Percentiles rank a stretch among this genome's conserved stretches.
phyloP scores from a whole-genome alignment of 352 stramenopile genomes.

The Globisporangium takayamanum region DNA sequence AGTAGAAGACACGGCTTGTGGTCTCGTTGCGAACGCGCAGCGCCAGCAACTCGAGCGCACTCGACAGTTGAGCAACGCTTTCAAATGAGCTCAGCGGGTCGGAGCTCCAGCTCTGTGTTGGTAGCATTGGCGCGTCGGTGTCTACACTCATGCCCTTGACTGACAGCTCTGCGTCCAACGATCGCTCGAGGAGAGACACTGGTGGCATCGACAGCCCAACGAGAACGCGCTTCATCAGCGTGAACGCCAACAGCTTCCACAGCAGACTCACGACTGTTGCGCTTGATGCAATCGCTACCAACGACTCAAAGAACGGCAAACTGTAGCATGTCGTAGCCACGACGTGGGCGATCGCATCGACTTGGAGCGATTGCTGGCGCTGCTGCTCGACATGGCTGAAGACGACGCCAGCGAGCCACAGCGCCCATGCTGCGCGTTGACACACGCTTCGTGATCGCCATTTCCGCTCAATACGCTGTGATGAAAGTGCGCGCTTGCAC shows the following conservation, averaged over 20 bases:
- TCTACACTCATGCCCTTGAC: not conserved
- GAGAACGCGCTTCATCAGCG: slow-evolving; percentile 17
- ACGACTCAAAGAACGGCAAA: slow-evolving; percentile 21
- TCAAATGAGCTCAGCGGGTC: slow-evolving; percentile 4
- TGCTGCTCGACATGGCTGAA: slow-evolving; percentile 6
- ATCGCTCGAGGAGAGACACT: not conserved
- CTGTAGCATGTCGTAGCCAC: slow-evolving; percentile 14
- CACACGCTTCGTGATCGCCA: not conserved
- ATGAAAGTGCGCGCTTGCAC: not conserved
- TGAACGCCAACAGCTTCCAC: slow-evolving; percentile 29
- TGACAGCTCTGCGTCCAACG: too few relatives aligned
- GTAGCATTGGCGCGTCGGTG: not conserved
- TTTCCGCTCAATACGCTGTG: not conserved
- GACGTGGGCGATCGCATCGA: not conserved
- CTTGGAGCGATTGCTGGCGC: not conserved
- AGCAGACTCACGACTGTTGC: slow-evolving; percentile 1
- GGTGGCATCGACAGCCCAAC: not conserved
- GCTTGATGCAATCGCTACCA: slow-evolving; percentile 17
- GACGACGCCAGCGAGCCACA: slow-evolving; percentile 26
- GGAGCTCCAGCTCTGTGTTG: slow-evolving; percentile 1
- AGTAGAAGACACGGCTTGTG: slow-evolving; percentile 21
- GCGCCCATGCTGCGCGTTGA: slow-evolving; percentile 18
- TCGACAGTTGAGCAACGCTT: slow-evolving; percentile 16
- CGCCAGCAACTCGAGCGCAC: slow-evolving; percentile 24
- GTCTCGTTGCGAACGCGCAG: slow-evolving; percentile 28